These are phyloP conservation scores for Ceratocystis cacaofunesta DNA, from an alignment of 2,329 filamentous ascomycete genomes.

Conservation along the genomic window DNA sequence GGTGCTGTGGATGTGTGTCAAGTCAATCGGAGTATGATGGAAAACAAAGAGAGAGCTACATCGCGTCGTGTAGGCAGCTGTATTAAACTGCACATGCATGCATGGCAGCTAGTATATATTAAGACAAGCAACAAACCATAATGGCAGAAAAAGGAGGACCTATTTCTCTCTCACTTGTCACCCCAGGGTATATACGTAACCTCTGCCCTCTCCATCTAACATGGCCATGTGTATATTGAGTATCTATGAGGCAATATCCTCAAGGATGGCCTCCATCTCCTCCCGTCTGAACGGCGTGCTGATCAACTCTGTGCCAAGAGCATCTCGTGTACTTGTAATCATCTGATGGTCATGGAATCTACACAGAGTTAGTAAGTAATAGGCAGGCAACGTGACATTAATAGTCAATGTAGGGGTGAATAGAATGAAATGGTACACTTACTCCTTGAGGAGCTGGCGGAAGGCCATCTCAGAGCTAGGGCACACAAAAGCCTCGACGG, in stretches of 20 bases:
- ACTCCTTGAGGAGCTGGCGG: slow-evolving; percentile 85
- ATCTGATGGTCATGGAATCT: slow-evolving; percentile 96
- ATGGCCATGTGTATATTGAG: background rate
- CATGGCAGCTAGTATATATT: slow-evolving; percentile 8
- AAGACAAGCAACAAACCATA: background rate
- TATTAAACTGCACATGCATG: background rate
- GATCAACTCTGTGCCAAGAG: slow-evolving; percentile 68
- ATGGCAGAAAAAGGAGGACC: too few relatives aligned
- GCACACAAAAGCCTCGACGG: slow-evolving; percentile 91
- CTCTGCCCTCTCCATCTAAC: slow-evolving; percentile 5
- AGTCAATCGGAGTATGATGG: slow-evolving; percentile 50
- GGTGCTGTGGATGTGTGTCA: slow-evolving; percentile 80
- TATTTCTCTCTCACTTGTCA: too few relatives aligned
- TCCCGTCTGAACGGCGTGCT: slow-evolving; percentile 75
- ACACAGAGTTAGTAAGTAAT: slow-evolving; percentile 1
- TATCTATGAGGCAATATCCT: slow-evolving; percentile 38
- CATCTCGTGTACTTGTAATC: slow-evolving; percentile 78
- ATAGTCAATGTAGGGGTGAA: background rate
- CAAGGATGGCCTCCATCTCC: slow-evolving; percentile 76
- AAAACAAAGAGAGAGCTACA: background rate
- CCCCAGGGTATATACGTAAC: too few relatives aligned
- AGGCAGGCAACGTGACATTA: slow-evolving; percentile 23
- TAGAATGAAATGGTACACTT: slow-evolving; percentile 22
- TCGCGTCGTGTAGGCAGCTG: background rate
- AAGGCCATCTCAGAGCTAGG: slow-evolving; percentile 84